Base-by-base conservation (phyloP, 306 rosid species). In the Vigna hirtella region DNA sequence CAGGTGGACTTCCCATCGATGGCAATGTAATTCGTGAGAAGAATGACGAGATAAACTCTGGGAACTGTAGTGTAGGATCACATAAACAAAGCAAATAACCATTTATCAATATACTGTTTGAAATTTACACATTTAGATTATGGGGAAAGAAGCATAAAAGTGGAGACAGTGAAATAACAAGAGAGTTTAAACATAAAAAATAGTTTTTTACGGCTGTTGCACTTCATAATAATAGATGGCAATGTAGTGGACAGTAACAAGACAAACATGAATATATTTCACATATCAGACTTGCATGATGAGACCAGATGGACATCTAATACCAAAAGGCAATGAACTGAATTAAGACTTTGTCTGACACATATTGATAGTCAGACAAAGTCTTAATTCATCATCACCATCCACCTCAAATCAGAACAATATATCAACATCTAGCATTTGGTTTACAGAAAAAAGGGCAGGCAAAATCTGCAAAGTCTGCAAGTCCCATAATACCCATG, bases 21-120 rank as follows among this genome's bases (percentile, higher is more conserved):
- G 94, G 99, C 89, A 89, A 87, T 38, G 94, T 81, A 81, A 91
- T 63, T 62, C 93, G 83, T 6, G 94, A 86, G 85, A 96, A 93
- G 53, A 86, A 84, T 47, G 98, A 90, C 24, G 89, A 15, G 75
- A 96, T 56, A 18, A 90, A 77, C 83, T 85, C 92, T 9, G 99
- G 99, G 72, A 91, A 83, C 98, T 95, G 97, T 30, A 70, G 78
- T 14, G 66, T n/a, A 76, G 48, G 70, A 30, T 56, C 32, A 55
- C 78, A 70, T 59, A 45, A 78, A 56, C 85, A 78, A 80, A 56
- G 79, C 65, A 77, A 15, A 57, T 58, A 72, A 67, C 64, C 42
- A 77, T 55, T 73, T 72, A 77, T 64, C 38, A 14, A 57, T 79
- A 70, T 24, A 65, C 15, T 66, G 15, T 56, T 62, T 52, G 56